A percentile compares a stretch with the other conserved stretches of the same genome.
Conservation (phyloP, 371 early-diverging fungal species). For the Dichotomocladium elegans region DNA sequence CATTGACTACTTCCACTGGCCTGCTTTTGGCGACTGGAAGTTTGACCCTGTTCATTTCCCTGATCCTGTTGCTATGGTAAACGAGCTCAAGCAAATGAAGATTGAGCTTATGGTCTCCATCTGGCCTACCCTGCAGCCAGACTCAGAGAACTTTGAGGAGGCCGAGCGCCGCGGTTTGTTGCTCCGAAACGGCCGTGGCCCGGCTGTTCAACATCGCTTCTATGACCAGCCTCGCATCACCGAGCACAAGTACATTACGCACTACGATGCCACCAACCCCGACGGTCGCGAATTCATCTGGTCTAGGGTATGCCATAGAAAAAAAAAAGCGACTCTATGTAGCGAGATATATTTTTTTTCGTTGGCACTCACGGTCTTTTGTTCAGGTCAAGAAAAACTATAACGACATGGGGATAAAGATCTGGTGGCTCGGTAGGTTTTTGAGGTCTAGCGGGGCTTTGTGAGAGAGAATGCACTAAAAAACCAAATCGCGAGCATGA, state of each 20-base stretch:
- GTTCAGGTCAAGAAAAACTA: slow-evolving; percentile 14
- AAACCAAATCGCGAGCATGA: too few species aligned
- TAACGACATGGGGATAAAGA: slow-evolving; percentile 11
- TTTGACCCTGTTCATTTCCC: slow-evolving; percentile 8
- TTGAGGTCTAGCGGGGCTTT: too few species aligned
- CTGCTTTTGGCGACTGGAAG: slow-evolving; percentile 11
- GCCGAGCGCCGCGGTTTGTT: slow-evolving; percentile 8
- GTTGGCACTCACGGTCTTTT: too few species aligned
- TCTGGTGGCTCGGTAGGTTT: slow-evolving; percentile 11
- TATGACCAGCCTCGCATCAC: slow-evolving; percentile 6
- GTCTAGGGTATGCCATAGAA: too few species aligned
- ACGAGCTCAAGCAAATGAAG: slow-evolving; percentile 7
- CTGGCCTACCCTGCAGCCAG: slow-evolving; percentile 11
- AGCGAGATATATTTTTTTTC: too few species aligned
- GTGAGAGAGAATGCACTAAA: too few species aligned
- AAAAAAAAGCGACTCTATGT: too few species aligned
- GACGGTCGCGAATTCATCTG: slow-evolving; percentile 14
- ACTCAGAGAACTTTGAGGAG: slow-evolving; percentile 14
- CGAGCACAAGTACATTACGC: slow-evolving; percentile 11
- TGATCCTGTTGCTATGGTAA: slow-evolving; percentile 7
- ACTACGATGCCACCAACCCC: slow-evolving; percentile 13
- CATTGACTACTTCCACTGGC: slow-evolving; percentile 15
- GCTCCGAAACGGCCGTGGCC: slow-evolving; percentile 10
- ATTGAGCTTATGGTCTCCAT: slow-evolving; percentile 12
- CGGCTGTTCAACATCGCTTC: slow-evolving; percentile 12